Conservation (phyloP, 768 basidiomycete species). For the Tulasnella calospora region DNA sequence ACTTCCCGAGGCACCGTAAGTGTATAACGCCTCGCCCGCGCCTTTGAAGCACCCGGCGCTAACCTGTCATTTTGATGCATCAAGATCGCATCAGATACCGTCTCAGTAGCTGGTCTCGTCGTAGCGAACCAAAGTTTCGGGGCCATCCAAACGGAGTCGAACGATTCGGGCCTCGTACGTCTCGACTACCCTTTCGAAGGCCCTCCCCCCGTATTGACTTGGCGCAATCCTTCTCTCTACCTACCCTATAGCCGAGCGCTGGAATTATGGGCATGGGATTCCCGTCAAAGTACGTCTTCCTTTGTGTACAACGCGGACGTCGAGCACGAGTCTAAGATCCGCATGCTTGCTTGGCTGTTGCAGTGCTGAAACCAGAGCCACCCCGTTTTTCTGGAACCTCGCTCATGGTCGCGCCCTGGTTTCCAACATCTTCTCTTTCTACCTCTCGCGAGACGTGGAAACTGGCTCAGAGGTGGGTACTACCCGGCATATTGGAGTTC, state of each 20-base stretch:
- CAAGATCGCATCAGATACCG: neutral
- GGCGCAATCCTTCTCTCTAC: neutral
- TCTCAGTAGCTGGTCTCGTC: neutral
- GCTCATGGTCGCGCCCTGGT: neutral
- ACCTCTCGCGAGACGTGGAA: neutral
- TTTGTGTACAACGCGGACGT: neutral
- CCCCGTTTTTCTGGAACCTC: neutral
- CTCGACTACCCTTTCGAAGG: neutral
- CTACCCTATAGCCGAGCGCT: neutral
- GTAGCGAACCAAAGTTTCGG: neutral
- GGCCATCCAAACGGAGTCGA: neutral
- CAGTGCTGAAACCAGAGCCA: neutral
- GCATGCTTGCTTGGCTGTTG: neutral
- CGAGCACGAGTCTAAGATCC: neutral
- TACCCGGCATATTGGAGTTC: neutral
- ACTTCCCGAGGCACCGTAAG: neutral
- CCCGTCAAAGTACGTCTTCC: neutral
- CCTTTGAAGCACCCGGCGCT: neutral
- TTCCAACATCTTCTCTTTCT: neutral
- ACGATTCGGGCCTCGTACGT: neutral
- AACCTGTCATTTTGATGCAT: neutral
- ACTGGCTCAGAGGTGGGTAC: neutral
- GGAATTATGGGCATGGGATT: neutral
- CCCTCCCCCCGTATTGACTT: neutral
- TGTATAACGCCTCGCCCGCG: neutral